Evolutionary conservation across 257 asterid species (phyloP).

Genomic region (Agastache rugosa): DNA sequence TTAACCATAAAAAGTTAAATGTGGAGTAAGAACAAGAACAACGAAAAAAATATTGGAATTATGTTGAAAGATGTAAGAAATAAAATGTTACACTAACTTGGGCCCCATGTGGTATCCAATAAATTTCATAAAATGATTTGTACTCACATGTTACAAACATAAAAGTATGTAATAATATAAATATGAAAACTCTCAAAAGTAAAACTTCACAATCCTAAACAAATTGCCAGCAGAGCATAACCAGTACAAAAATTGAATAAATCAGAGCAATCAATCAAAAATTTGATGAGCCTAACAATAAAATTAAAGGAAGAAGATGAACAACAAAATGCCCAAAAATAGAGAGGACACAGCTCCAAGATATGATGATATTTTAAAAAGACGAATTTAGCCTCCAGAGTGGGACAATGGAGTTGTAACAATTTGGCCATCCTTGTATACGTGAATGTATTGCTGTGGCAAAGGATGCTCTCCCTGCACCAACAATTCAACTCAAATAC

Average conservation of each 20-base stretch:
- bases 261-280: not conserved
- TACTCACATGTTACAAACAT: not conserved
- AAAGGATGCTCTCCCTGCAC: conserved; percentile 85
- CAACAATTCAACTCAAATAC: conserved; percentile 17
- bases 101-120: too few species aligned
- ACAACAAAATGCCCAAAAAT: conserved; percentile 14
- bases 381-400: conserved; percentile 69
- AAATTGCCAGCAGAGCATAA: not conserved
- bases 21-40: too few species aligned
- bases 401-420: conserved; percentile 78
- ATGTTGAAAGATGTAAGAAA: too few species aligned
- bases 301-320: conserved; percentile 9
- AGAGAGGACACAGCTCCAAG: conserved; percentile 21
- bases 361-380: not conserved
- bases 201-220: not conserved
- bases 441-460: conserved; percentile 78
- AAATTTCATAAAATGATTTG: not conserved
- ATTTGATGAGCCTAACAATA: conserved; percentile 5
- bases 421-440: conserved; percentile 74
- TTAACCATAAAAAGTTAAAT: too few species aligned
- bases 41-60: too few species aligned
- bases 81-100: too few species aligned
- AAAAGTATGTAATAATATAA: not conserved
- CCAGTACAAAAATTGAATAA: not conserved
- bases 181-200: not conserved